Conservation (phyloP, 2,329 filamentous ascomycete genomes). For the Alternaria infectoria region DNA sequence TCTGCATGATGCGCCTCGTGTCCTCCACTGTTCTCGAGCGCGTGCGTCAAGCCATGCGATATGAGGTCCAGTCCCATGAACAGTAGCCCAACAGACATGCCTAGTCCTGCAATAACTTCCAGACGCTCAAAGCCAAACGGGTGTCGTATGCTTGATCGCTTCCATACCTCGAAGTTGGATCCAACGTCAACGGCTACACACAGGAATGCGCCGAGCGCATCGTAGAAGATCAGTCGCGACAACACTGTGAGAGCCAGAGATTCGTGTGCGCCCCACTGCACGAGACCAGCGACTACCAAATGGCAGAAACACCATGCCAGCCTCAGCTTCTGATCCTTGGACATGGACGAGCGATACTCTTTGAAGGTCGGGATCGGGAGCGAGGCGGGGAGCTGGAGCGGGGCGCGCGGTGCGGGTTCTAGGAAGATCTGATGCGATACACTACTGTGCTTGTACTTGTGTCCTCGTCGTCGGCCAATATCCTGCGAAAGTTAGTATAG, state of each 20-base stretch:
- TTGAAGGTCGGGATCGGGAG: conserved; percentile 87
- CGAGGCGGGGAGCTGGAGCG: conserved; percentile 87
- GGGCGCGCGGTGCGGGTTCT: conserved; percentile 83
- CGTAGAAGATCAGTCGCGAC: conserved; percentile 92
- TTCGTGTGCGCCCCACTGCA: conserved; percentile 84
- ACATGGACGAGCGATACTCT: conserved; percentile 91
- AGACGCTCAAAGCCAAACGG: conserved; percentile 91
- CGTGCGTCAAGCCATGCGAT: conserved; percentile 90
- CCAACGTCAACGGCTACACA: conserved; percentile 93
- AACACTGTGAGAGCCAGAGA: conserved; percentile 90
- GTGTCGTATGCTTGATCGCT: conserved; percentile 87
- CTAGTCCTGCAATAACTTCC: conserved; percentile 93
- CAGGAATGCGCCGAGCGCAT: conserved; percentile 87
- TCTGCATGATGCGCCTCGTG: conserved; percentile 78
- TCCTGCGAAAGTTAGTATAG: conserved; percentile 63
- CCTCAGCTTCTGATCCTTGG: conserved; percentile 80
- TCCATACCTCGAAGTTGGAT: conserved; percentile 98
- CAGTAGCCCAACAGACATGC: conserved; percentile 93
- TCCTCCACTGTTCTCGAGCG: conserved; percentile 75
- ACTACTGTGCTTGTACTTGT: conserved; percentile 97
- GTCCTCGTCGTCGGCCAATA: conserved; percentile 87
- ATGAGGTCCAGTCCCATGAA: conserved; percentile 97
- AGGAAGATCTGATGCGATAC: conserved; percentile 97
- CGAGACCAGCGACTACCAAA: conserved; percentile 79
- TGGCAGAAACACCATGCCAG: conserved; percentile 92